A percentile compares a stretch with the other conserved stretches of the same genome.
Conservation (phyloP, 2,329 filamentous ascomycete species). For the Epichloe scottii region DNA sequence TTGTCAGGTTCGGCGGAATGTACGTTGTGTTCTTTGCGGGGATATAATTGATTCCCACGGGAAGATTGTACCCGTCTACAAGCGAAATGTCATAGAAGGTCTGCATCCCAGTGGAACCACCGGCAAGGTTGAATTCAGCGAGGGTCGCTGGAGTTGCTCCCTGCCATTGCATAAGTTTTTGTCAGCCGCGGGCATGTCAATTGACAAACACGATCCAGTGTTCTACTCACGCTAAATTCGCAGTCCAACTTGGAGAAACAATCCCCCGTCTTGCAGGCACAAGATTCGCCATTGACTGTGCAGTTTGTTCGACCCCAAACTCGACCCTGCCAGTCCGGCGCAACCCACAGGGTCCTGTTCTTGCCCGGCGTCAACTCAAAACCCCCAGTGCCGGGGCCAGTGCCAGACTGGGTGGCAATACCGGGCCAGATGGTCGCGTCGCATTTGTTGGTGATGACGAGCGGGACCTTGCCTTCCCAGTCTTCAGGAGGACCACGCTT, state of each 20-base stretch:
- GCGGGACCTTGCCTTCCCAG: constrained; percentile 34
- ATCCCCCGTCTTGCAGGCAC: constrained; percentile 63
- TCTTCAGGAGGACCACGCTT: constrained; percentile 20
- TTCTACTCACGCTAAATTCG: constrained; percentile 46
- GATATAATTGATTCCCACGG: constrained; percentile 50
- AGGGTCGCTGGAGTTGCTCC: constrained; percentile 64
- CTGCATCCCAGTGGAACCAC: constrained; percentile 45
- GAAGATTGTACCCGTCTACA: constrained; percentile 75
- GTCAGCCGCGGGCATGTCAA: neutral
- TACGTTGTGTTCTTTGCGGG: constrained; percentile 49
- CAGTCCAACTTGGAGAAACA: constrained; percentile 61
- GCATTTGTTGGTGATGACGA: constrained; percentile 63
- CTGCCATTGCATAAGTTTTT: constrained; percentile 24
- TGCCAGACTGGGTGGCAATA: constrained; percentile 59
- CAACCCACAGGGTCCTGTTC: constrained; percentile 50
- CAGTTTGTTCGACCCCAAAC: constrained; percentile 80
- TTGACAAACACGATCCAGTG: neutral
- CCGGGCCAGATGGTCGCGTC: constrained; percentile 62
- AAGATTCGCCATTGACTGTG: constrained; percentile 55
- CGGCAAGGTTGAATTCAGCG: constrained; percentile 67
- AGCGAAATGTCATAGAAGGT: constrained; percentile 78
- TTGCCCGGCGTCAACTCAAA: constrained; percentile 52
- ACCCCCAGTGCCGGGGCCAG: constrained; percentile 52
- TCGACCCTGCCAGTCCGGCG: constrained; percentile 65
- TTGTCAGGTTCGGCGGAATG: constrained; percentile 65